These are phyloP conservation scores for Phytopythium cucurbitacearum DNA, from an alignment of 352 stramenopile genomes.

Conservation along the genomic window DNA sequence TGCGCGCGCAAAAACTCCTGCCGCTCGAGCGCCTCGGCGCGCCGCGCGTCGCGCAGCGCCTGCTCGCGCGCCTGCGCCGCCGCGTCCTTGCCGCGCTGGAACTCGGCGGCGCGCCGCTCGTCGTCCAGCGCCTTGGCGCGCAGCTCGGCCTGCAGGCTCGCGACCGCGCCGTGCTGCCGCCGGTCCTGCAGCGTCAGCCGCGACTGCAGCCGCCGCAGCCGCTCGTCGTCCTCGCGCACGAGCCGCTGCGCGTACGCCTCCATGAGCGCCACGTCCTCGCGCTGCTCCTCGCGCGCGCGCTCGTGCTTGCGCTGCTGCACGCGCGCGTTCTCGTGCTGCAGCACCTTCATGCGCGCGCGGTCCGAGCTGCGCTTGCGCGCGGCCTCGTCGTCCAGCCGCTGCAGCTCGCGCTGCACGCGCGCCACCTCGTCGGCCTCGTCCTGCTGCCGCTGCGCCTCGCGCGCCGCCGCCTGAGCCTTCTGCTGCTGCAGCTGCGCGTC, in stretches of 20 bases:
- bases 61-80: conserved; percentile 29
- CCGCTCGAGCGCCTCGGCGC: conserved; percentile 44
- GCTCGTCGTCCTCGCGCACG: conserved; percentile 52
- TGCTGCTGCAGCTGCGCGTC: conserved; percentile 60
- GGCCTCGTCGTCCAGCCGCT: conserved; percentile 40
- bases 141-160: conserved; percentile 47
- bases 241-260: conserved; percentile 57
- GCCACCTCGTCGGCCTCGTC: conserved; percentile 54
- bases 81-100: conserved; percentile 54
- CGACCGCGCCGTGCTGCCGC: conserved; percentile 28
- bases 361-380: conserved; percentile 30
- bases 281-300: conserved; percentile 35
- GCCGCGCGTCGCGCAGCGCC: conserved; percentile 18
- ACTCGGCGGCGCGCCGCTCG: conserved; percentile 52
- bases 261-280: conserved; percentile 67
- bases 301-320: conserved; percentile 37
- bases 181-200: conserved; percentile 43
- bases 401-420: conserved; percentile 46
- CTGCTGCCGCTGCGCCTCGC: conserved; percentile 21
- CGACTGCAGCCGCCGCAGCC: conserved; percentile 32
- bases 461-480: conserved; percentile 29
- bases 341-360: conserved; percentile 40
- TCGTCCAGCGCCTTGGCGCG: conserved; percentile 45
- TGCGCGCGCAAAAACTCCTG: conserved; percentile 51
- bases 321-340: conserved; percentile 45